Evolutionary conservation across 2,329 filamentous ascomycete species (phyloP), one percentile per base, ranked within the genome.

Genomic region (Pleomassaria siparia): DNA sequence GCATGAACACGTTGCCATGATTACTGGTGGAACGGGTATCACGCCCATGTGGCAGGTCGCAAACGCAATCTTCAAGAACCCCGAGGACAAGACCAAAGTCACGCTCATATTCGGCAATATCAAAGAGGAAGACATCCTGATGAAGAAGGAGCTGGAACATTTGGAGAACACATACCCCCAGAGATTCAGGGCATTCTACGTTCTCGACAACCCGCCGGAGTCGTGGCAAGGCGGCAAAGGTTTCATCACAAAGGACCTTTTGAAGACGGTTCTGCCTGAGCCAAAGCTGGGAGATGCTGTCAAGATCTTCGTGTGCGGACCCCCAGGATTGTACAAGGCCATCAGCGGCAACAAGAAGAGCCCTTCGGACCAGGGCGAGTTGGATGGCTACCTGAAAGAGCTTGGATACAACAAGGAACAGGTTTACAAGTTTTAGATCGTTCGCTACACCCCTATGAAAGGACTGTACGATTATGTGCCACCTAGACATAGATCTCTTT

Each of bases 11-110:
- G 84, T 95, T 62, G 86, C 83, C 30, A 79, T 92, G 57, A 82
- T 99, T 54, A 90, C 92, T n/a, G 94, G 94, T 63, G 94, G 94
- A 56, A 96, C 94, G 7, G 94, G 94, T 52, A 95, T 99, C 72
- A 94, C 94, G 10, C 94, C 94, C 60, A 96, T 97, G 92, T 97
- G 89, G 80, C 94, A 99, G 80, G 85, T 99, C 37, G 80, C 84
- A 56, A 89, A 89, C 54, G 82, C 86, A 67, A 96, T 99, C 76
- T 95, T 97, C 85, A 89, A 87, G 75, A 95, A 96, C 82, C 90
- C 92, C 51, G 83, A 89, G 35, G 94, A 99, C 78, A 91, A 94
- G 83, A 99, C 94, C 63, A 95, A 96, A 80, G 91, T 99, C 33
- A 97, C 92, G 5, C 84, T 99, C 25, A 82, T 99, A 29, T 96